Percentiles rank a stretch among this genome's conserved stretches.
phyloP scores from a whole-genome alignment of 257 asterid species.

The Rauvolfia tetraphylla region DNA sequence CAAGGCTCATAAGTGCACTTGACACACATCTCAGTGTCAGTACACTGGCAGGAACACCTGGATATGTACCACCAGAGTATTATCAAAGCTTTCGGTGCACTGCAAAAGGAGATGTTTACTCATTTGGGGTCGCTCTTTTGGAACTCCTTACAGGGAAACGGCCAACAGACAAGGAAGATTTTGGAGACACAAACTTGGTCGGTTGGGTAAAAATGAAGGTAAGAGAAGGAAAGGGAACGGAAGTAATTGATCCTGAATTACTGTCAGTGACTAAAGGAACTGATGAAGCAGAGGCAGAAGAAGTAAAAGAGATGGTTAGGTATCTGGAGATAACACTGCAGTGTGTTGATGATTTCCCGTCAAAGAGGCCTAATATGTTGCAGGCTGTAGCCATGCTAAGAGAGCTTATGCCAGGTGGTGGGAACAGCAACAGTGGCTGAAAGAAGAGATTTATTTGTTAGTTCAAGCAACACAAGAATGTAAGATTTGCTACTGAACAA shows the following conservation, averaged over 20 bases:
- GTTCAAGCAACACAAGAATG: constrained; percentile 6
- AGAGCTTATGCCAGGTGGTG: constrained; percentile 53
- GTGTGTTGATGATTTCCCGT: constrained; percentile 92
- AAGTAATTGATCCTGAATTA: constrained; percentile 65
- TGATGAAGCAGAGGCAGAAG: constrained; percentile 66
- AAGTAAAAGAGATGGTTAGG: constrained; percentile 86
- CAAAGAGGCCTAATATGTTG: constrained; percentile 85
- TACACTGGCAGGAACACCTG: constrained; percentile 92
- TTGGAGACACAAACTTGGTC: constrained; percentile 87
- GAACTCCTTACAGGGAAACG: constrained; percentile 84
- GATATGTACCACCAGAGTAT: constrained; percentile 95
- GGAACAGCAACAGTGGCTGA: constrained; percentile 53
- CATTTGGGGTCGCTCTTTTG: constrained; percentile 74
- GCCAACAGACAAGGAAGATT: constrained; percentile 94
- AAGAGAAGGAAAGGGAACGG: constrained; percentile 87
- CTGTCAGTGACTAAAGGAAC: constrained; percentile 37
- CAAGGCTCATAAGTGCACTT: constrained; percentile 79
- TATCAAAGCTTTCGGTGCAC: constrained; percentile 97
- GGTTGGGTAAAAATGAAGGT: constrained; percentile 96
- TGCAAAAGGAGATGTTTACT: constrained; percentile 84
- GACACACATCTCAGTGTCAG: constrained; percentile 90
- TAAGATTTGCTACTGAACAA: constrained; percentile 13
- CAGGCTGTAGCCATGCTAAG: constrained; percentile 93
- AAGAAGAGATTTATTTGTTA: not conserved
- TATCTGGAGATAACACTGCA: constrained; percentile 73